These are phyloP conservation scores for Gynochthodes officinalis DNA, from an alignment of 257 asterid species.

Conservation along the genomic window DNA sequence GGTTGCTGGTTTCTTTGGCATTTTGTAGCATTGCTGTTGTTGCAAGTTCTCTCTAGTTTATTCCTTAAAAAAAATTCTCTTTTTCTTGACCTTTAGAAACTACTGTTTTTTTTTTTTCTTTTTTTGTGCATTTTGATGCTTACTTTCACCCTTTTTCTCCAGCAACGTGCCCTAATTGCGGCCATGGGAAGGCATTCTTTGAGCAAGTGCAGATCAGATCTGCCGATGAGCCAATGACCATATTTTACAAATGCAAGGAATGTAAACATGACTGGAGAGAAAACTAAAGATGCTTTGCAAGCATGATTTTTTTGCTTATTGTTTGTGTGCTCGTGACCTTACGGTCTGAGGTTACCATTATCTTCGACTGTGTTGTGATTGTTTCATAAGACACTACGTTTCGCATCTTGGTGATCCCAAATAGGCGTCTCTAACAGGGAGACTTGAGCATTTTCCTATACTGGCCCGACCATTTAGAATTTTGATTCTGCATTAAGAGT, in stretches of 20 bases:
- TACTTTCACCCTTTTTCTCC: conserved; percentile 15
- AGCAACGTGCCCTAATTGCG: conserved; percentile 50
- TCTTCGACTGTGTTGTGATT: not conserved
- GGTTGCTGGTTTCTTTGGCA: not conserved
- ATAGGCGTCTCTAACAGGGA: too few relatives aligned
- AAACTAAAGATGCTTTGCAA: conserved; percentile 27
- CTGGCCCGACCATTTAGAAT: too few relatives aligned
- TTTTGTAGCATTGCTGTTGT: not conserved
- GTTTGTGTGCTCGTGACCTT: too few relatives aligned
- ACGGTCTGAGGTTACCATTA: not conserved
- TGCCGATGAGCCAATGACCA: conserved; percentile 72
- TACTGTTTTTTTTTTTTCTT: not conserved
- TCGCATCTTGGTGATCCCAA: not conserved
- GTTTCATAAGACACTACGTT: not conserved
- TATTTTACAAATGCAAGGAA: conserved; percentile 47
- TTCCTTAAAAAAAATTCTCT: not conserved
- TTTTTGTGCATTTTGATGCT: not conserved
- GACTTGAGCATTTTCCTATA: too few relatives aligned
- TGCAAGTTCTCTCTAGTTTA: not conserved
- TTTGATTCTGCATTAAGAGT: too few relatives aligned
- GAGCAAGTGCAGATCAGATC: conserved; percentile 58
- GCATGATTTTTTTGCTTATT: not conserved
- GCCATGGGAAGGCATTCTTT: conserved; percentile 40
- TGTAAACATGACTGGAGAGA: conserved; percentile 55
- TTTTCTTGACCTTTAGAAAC: not conserved